Conservation (phyloP, 768 basidiomycete genomes). For the Heimioporus sp. region DNA sequence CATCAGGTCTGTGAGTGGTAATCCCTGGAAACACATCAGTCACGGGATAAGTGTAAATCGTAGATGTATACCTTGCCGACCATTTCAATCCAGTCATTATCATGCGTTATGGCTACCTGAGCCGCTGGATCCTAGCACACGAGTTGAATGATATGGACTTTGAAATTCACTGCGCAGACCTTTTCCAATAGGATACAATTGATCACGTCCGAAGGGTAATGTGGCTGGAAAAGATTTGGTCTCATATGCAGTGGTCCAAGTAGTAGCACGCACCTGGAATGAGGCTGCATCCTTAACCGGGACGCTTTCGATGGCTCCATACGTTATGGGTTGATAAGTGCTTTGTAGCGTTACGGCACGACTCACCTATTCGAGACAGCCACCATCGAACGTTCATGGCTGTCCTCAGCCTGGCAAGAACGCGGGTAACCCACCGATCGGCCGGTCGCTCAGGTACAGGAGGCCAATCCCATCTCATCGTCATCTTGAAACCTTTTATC, state of each 20-base stretch:
- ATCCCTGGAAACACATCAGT: neutral
- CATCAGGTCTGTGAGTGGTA: neutral
- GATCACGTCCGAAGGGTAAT: conserved; percentile 4
- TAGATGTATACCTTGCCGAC: neutral
- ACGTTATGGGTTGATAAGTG: no score
- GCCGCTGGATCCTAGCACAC: neutral
- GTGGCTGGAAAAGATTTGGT: neutral
- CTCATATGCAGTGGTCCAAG: no score
- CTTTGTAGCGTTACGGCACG: no score
- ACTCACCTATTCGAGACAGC: neutral
- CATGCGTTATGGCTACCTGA: conserved; percentile 5
- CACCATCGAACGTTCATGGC: neutral
- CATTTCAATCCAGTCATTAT: conserved; percentile 9
- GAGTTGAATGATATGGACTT: neutral
- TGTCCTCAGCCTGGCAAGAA: no score
- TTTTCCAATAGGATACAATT: conserved; percentile 5
- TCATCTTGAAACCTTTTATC: conserved; percentile 7
- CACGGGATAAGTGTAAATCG: neutral
- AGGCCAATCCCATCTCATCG: neutral
- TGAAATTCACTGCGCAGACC: neutral
- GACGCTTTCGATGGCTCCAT: neutral
- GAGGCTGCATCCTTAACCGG: neutral
- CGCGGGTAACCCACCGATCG: no score
- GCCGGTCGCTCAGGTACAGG: neutral
- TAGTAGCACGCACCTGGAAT: neutral